Evolutionary conservation across 345 rosid species (phyloP), one percentile per base, ranked within the genome.

Genomic region (Geranium brycei): DNA sequence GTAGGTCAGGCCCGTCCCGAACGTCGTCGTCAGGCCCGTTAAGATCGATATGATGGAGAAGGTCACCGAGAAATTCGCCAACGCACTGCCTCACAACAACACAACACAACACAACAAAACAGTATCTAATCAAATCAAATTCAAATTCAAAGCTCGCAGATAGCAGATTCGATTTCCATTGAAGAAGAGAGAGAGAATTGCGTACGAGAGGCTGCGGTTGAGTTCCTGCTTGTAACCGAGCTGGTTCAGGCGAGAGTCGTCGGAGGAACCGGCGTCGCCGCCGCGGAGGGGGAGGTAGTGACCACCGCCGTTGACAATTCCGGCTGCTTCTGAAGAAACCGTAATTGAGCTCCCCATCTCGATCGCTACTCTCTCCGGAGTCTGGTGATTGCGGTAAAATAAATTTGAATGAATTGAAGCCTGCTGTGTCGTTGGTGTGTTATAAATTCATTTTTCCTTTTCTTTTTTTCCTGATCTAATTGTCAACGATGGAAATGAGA

Each of bases 211-310:
- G 59, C 71, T 69, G 60, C 88, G 83, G 23, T 76, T 64, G 57
- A 86, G 88, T 63, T 83, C 82, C 58, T 83, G 82, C 73, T 83
- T 80, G 83, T 83, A 83, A 38, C 88, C 83, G 23, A 83, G 86
- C 73, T 80, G 81, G 8, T 68, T 64, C 69, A 80, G 57, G 0
- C 81, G 80, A 32, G 59, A 17, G 57, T 73, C 64, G 60, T 23
- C 28, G 28, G 28, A 23, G 28, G 28, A 23, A 23, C 80, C 83
- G 23, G 13, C 47, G 6, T 47, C 53, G 53, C 53, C 53, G 53
- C 53, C 53, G 53, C 13, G 53, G 13, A 47, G 53, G 11, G 15
- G 53, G 15, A 8, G 53, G 53, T 47, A 47, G 14, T 47, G 14
- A 3, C 53, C 53, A 13, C 53, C 53, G 12, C 53, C 53, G 53